Evolutionary conservation across 2,329 filamentous ascomycete genomes (phyloP).

Genomic region (Aspergillus calidoustus): DNA sequence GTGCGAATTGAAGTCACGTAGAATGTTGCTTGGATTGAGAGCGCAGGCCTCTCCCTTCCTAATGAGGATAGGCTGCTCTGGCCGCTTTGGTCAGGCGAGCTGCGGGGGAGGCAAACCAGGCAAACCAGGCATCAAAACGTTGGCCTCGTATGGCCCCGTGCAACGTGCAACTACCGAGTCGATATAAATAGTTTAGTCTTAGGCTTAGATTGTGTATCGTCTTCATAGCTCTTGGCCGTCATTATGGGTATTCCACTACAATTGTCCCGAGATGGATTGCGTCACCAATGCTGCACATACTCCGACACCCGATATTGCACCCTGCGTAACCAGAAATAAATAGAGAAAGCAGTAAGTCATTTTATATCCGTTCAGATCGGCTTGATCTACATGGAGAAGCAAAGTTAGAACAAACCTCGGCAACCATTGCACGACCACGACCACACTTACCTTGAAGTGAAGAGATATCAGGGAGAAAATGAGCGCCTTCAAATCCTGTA

Average conservation of each 20-base stretch:
- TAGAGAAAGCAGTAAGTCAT: not conserved
- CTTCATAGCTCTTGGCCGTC: slow-evolving; percentile 4
- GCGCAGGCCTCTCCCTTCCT: slow-evolving; percentile 27
- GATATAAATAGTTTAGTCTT: not conserved
- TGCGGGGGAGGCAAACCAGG: slow-evolving; percentile 38
- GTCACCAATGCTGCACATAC: not conserved
- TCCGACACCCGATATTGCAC: not conserved
- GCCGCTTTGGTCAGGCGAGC: slow-evolving; percentile 42
- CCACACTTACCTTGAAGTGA: slow-evolving; percentile 79
- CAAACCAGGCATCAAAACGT: slow-evolving; percentile 1
- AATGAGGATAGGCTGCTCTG: slow-evolving; percentile 27
- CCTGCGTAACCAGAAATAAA: not conserved
- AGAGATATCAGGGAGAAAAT: slow-evolving; percentile 95
- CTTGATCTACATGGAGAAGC: slow-evolving; percentile 51
- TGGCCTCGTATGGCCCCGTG: not conserved
- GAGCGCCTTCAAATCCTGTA: slow-evolving; percentile 94
- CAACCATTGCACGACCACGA: slow-evolving; percentile 8
- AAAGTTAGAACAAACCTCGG: not conserved
- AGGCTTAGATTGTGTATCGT: not conserved
- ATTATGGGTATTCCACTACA: slow-evolving; percentile 6
- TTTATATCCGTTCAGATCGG: slow-evolving; percentile 48
- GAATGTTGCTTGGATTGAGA: slow-evolving; percentile 11
- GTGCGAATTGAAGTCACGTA: slow-evolving; percentile 9
- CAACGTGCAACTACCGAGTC: not conserved
- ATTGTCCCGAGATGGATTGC: not conserved